phyloP scores from a whole-genome alignment of 2,329 filamentous ascomycete genomes.

The Teratosphaeria gauchensis region DNA sequence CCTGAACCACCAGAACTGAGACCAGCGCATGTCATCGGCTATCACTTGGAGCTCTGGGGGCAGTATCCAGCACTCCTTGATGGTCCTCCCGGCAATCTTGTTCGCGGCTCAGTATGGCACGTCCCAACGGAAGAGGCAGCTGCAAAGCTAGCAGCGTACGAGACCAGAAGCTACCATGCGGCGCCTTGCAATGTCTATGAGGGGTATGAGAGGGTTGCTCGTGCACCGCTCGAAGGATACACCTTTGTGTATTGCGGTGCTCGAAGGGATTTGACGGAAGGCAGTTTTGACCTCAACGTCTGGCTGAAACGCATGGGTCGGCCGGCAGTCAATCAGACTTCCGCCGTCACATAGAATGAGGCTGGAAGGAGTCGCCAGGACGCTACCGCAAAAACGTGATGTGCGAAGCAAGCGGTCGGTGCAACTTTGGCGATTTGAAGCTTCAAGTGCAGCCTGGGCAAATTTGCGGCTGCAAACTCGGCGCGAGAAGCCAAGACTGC shows the following conservation, averaged over 20 bases:
- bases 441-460: too few relatives aligned
- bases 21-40: conserved; percentile 25
- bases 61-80: conserved; percentile 34
- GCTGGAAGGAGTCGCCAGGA: background rate
- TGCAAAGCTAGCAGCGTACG: conserved; percentile 26
- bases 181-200: conserved; percentile 24
- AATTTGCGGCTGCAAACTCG: too few relatives aligned
- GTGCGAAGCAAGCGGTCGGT: background rate
- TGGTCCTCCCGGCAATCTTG: conserved; percentile 6
- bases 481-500: too few relatives aligned
- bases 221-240: conserved; percentile 1
- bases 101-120: conserved; percentile 25
- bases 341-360: background rate
- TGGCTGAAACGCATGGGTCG: conserved; percentile 4
- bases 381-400: background rate
- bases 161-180: conserved; percentile 32
- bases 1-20: too few relatives aligned
- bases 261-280: conserved; percentile 3
- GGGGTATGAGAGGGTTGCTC: background rate
- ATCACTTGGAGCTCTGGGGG: conserved; percentile 26
- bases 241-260: conserved; percentile 6
- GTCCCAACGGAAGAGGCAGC: conserved; percentile 25
- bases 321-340: background rate
- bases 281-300: conserved; percentile 1
- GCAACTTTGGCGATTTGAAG: background rate